phyloP scores from a whole-genome alignment of 2,329 filamentous ascomycete species.

The Blastomyces parvus region DNA sequence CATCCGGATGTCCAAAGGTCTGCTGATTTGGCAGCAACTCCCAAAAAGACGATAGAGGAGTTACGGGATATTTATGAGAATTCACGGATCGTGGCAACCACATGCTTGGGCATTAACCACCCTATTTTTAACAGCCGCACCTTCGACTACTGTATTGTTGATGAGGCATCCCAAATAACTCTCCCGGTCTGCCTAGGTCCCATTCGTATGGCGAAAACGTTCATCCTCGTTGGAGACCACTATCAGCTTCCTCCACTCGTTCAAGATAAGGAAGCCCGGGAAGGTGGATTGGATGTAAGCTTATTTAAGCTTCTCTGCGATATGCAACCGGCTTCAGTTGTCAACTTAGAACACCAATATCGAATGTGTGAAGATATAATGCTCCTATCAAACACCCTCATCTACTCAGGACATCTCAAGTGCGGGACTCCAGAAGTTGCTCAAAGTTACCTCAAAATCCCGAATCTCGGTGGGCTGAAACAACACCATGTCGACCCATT shows the following conservation, averaged over 20 bases:
- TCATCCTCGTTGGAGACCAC: constrained; percentile 93
- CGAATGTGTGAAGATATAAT: constrained; percentile 98
- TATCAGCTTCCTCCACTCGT: constrained; percentile 92
- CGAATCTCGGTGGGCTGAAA: constrained; percentile 50
- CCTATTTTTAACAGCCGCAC: constrained; percentile 75
- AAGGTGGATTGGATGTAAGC: constrained; percentile 81
- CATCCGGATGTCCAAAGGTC: constrained; percentile 82
- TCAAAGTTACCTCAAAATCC: constrained; percentile 56
- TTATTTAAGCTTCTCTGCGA: constrained; percentile 92
- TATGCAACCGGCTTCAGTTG: constrained; percentile 73
- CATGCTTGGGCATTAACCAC: constrained; percentile 86
- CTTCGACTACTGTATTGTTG: constrained; percentile 97
- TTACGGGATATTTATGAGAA: constrained; percentile 75
- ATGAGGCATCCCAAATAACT: constrained; percentile 96
- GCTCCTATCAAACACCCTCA: constrained; percentile 82
- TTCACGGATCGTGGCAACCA: constrained; percentile 84
- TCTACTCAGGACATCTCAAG: constrained; percentile 82
- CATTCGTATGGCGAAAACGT: constrained; percentile 83
- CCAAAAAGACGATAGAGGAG: constrained; percentile 69
- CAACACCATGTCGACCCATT: constrained; percentile 41
- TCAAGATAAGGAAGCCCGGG: constrained; percentile 76
- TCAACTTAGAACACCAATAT: constrained; percentile 90
- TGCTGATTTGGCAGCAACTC: constrained; percentile 64
- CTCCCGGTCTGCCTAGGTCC: constrained; percentile 89
- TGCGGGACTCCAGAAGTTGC: constrained; percentile 76